Base-by-base conservation (phyloP, 257 asterid species). In the Euphrasia confusa region DNA sequence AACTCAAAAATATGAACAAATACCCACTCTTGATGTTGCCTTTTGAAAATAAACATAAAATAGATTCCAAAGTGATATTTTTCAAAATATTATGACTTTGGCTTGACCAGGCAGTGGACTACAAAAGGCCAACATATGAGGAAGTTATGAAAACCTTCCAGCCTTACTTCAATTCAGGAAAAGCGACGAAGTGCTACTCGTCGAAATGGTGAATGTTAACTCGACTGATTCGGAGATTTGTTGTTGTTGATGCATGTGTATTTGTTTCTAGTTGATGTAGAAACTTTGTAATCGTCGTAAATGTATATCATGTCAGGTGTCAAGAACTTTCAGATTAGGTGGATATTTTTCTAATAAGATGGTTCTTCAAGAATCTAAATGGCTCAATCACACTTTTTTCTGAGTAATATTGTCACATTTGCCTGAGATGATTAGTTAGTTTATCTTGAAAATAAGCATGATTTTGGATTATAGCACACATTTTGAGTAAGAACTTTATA, bases 91-190 rank as follows among this genome's bases (percentile, higher is more conserved):
- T 14, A 15, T 10, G 5, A 44, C 50, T 11, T 44, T 49, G 26
- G 7, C 52, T 53, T 35, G 10, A 72, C 35, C 78, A 88, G 97
- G 98, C 95, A 15, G 98, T 86, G 64, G 98, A 92, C 75, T 92
- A 92, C 80, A 92, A 92, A 82, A 84, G 97, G 85, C 98, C 97
- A 2, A 86, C 94, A 0, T 92, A 92, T 21, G 97, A 89, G 79
- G 93, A 86, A 74, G 98, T 92, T 21, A 68, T 92, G 84, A 73
- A 68, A 72, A 80, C 81, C 53, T 89, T 92, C 68, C 72, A 65
- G 59, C 80, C 87, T 53, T 66, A 83, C 75, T 55, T 92, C 63
- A 67, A 61, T 33, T 68, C 69, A 9, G 84, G 88, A 60, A 83
- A 71, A 69, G 93, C 95, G 62, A 69, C 93, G 26, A 88, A 88